These are phyloP conservation scores for Russula sp. DNA, from an alignment of 768 basidiomycete species.

Conservation along the genomic window DNA sequence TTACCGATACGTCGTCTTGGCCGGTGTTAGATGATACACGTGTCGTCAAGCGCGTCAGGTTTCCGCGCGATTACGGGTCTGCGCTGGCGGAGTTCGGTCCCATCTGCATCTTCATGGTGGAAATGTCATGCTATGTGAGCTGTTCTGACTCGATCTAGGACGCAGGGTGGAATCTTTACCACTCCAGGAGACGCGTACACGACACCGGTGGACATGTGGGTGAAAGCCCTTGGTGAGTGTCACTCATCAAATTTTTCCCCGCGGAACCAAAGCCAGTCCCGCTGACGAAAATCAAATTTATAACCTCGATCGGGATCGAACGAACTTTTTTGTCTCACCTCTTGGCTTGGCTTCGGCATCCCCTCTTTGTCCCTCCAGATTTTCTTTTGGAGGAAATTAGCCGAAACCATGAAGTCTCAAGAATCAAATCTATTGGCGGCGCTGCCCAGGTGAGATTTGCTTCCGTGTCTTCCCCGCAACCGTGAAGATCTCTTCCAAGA, in stretches of 20 bases:
- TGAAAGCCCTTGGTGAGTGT: slow-evolving; percentile 70
- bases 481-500: slow-evolving; percentile 7
- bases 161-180: slow-evolving; percentile 80
- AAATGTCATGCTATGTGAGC: background rate
- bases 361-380: slow-evolving; percentile 37
- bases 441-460: slow-evolving; percentile 50
- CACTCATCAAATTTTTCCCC: slow-evolving; percentile 20
- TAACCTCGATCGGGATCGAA: slow-evolving; percentile 20
- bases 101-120: background rate
- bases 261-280: slow-evolving; percentile 16
- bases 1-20: slow-evolving; percentile 2
- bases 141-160: slow-evolving; percentile 39
- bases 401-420: slow-evolving; percentile 58
- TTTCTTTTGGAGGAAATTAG: slow-evolving; percentile 66
- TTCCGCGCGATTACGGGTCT: background rate
- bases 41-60: slow-evolving; percentile 3
- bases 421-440: slow-evolving; percentile 71
- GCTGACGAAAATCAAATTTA: slow-evolving; percentile 57
- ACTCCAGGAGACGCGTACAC: slow-evolving; percentile 82
- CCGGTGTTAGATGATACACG: background rate
- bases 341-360: background rate
- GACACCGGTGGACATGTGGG: slow-evolving; percentile 88
- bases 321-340: background rate
- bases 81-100: background rate
- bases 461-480: background rate